Base-by-base conservation (phyloP, 345 rosid species). In the Mercurialis annua region DNA sequence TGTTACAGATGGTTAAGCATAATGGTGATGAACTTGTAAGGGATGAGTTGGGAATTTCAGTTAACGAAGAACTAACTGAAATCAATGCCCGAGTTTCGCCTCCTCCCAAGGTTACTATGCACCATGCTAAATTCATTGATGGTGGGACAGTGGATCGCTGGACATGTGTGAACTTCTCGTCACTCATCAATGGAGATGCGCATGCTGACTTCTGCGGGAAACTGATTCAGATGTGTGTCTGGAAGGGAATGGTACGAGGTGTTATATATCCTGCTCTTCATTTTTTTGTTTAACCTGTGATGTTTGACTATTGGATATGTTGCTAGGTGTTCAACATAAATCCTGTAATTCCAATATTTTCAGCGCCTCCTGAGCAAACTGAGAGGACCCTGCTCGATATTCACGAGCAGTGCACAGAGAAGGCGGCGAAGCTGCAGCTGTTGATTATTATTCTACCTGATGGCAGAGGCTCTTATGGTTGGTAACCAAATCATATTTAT, bases 171-270 rank as follows among this genome's bases (percentile, higher is more conserved):
- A 82, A 59, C 69, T 93, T 93, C 70, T 80, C 94, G 0, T 6
- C 18, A 0, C 57, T 57, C 10, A 23, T 76, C 23, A 48, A 52
- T 0, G 51, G 1, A 12, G 34, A 69, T 34, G 27, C 81, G 47
- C 80, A 79, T 1, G 5, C 0, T 7, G 76, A 71, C 1, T 92
- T 92, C 36, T 88, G 89, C 66, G 10, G 7, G 0, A 79, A 80
- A 1, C 48, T 92, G 71, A 67, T 71, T 26, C 67, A 62, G 0
- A 90, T 90, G 96, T 92, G 98, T 40, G 68, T 14, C 48, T 77
- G 77, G 44, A 88, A 81, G 74, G 96, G 97, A 50, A 90, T 92
- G 91, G 98, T 90, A 74, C 36, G n/a, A n/a, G 76, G 15, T 5
- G 26, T 44, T 6, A 11, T 2, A 2, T 4, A 31, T 47, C 40